Conservation (phyloP, 2,329 filamentous ascomycete species). For the Fusarium nematophilum region DNA sequence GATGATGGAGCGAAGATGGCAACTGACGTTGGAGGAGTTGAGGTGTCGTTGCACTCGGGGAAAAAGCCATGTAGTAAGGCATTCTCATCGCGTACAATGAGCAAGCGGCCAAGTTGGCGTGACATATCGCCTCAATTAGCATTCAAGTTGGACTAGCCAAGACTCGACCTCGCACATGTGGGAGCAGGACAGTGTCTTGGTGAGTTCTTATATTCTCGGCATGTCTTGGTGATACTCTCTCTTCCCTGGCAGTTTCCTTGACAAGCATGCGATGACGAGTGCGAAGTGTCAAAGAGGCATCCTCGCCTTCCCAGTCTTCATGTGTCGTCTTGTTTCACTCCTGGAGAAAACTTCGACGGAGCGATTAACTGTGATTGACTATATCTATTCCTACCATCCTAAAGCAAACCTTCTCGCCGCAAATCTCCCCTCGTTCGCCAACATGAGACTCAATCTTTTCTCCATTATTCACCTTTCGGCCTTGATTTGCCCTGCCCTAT, state of each 20-base stretch:
- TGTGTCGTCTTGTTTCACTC: neutral
- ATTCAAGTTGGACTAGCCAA: too few species aligned
- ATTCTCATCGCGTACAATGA: neutral
- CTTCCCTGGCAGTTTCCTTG: conserved; percentile 11
- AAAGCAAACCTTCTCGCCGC: too few species aligned
- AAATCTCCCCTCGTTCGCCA: neutral
- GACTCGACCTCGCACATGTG: neutral
- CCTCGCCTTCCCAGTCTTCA: neutral
- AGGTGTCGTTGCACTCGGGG: neutral
- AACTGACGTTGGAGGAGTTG: too few species aligned
- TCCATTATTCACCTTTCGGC: neutral
- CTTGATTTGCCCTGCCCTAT: conserved; percentile 2
- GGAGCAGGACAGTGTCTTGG: too few species aligned
- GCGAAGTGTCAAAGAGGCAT: neutral
- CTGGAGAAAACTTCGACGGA: neutral
- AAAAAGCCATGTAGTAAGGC: conserved; percentile 2
- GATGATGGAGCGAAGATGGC: too few species aligned
- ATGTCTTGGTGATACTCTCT: conserved; percentile 6
- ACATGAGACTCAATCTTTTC: neutral
- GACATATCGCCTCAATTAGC: neutral
- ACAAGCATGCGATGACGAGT: neutral
- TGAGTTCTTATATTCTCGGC: neutral
- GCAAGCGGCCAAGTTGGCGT: neutral
- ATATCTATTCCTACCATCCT: too few species aligned
- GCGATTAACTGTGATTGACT: too few species aligned